phyloP scores from a whole-genome alignment of 176 grass and related monocot genomes.

The Musa schizocarpa region DNA sequence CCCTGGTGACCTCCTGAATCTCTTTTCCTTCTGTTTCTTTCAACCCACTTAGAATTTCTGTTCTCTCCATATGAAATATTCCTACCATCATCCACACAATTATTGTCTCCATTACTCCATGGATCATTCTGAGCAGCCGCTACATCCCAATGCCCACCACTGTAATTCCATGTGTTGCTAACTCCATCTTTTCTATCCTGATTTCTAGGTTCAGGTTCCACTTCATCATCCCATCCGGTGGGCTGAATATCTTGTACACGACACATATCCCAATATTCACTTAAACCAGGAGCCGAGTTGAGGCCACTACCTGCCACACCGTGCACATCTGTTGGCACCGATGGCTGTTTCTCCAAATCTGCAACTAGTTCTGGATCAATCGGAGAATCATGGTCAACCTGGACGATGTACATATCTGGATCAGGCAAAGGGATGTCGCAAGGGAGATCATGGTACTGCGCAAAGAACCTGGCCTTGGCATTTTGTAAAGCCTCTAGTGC shows the following conservation, averaged over 20 bases:
- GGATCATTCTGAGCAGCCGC: neutral
- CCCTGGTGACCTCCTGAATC: neutral
- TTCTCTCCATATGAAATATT: neutral
- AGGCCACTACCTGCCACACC: neutral
- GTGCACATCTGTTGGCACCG: neutral
- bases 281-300: neutral
- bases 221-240: neutral
- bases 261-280: neutral
- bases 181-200: neutral
- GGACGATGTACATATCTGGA: neutral
- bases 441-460: neutral
- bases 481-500: neutral
- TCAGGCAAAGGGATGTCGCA: slow-evolving; percentile 3
- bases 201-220: neutral
- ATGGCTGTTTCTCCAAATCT: neutral
- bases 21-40: neutral
- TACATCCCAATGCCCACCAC: neutral
- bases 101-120: neutral
- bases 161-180: neutral
- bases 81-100: neutral
- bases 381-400: neutral
- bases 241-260: neutral
- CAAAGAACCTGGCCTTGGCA: slow-evolving; percentile 1
- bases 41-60: neutral
- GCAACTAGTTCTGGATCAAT: neutral